Evolutionary conservation across 1,139 yeast species (phyloP), one percentile per base, ranked within the genome.

Genomic region (Saccharomycopsis crataegensis): DNA sequence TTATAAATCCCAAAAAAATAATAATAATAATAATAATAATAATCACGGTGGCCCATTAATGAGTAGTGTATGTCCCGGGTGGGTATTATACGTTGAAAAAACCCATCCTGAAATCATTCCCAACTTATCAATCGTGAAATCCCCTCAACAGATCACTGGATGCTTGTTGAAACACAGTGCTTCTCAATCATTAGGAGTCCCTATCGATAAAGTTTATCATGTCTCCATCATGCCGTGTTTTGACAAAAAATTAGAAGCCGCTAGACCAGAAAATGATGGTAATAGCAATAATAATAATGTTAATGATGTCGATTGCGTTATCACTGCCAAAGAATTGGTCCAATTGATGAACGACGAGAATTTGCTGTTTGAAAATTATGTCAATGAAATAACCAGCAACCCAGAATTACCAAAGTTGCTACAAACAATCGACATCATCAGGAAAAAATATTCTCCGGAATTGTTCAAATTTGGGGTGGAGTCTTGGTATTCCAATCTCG

Each of bases 71-170:
- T 93, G 98, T 67, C 99, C 99, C 0, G 99, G 99, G 0, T 93
- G 96, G 91, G 95, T 94, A 0, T 75, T 94, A 41, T 93, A 93
- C 64, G 96, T 93, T 0, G 99, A 93, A 64, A 93, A 93, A 72
- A 91, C 97, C 0, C 97, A 93, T 67, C 95, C 96, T 0, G 83
- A 86, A 58, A 73, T 93, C 22, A 70, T 90, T 32, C 86, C 91
- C 0, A 69, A 70, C 57, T 62, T 74, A 40, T 73, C 78, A 56
- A 71, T 58, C 37, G 84, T 86, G 50, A 88, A 89, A 63, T 87
- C 96, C 1, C 94, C 99, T 2, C 98, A 93, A 69, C 97, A 89
- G 65, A 85, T 93, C 53, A 89, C 97, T 0, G 98, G 98, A 0
- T 72, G 82, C 33, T 63, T 91, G 46, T 67, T 91, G 52, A 90